Percentiles rank a stretch among this genome's conserved stretches.
Conservation (phyloP, 768 basidiomycete genomes). For the Boletus patriciae region DNA sequence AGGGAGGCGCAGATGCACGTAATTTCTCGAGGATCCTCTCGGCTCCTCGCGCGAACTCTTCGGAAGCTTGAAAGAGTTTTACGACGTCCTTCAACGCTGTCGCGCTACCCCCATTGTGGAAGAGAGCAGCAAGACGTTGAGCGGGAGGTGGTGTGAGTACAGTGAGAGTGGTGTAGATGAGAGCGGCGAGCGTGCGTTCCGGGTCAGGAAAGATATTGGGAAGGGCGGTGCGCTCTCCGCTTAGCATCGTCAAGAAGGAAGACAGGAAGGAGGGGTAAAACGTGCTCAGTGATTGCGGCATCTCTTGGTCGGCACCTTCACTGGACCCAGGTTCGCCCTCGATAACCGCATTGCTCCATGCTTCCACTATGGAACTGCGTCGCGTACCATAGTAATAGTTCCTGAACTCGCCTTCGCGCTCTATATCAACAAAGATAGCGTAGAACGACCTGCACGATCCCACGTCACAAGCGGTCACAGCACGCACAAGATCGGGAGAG, state of each 20-base stretch:
- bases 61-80: slow-evolving; percentile 65
- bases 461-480: slow-evolving; percentile 78
- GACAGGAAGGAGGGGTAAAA: slow-evolving; percentile 79
- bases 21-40: slow-evolving; percentile 80
- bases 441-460: slow-evolving; percentile 76
- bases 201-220: slow-evolving; percentile 90
- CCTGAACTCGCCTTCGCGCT: slow-evolving; percentile 88
- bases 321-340: slow-evolving; percentile 20
- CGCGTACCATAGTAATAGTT: slow-evolving; percentile 93
- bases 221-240: slow-evolving; percentile 69
- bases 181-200: slow-evolving; percentile 67
- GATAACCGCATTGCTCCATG: slow-evolving; percentile 67
- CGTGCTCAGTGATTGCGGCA: slow-evolving; percentile 49
- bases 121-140: slow-evolving; percentile 71
- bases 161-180: slow-evolving; percentile 80
- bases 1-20: slow-evolving; percentile 37
- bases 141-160: slow-evolving; percentile 78
- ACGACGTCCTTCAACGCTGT: slow-evolving; percentile 70
- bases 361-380: slow-evolving; percentile 56
- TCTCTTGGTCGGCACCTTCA: slow-evolving; percentile 44
- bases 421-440: slow-evolving; percentile 85
- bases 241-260: slow-evolving; percentile 63
- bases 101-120: slow-evolving; percentile 59
- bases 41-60: slow-evolving; percentile 74
- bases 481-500: slow-evolving; percentile 86